phyloP scores from a whole-genome alignment of 306 rosid species.

The Boehmeria nivea region DNA sequence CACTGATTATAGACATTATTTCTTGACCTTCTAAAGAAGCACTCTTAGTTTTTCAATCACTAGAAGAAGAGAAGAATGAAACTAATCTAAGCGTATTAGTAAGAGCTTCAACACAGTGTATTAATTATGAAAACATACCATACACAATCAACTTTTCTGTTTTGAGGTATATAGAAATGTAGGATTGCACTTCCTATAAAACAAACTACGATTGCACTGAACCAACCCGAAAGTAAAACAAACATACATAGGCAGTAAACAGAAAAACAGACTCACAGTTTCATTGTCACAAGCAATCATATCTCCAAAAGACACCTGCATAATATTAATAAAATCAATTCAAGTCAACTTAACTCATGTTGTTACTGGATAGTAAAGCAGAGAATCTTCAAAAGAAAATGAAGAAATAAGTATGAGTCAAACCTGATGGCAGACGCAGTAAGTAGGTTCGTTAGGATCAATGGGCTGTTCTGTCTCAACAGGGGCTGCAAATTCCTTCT shows the following conservation, averaged over 20 bases:
- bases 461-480: constrained; percentile 87
- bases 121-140: background rate
- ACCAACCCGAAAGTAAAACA: background rate
- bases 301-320: constrained; percentile 88
- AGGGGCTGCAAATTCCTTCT: constrained; percentile 59
- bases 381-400: constrained; percentile 8
- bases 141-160: background rate
- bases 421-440: constrained; percentile 98
- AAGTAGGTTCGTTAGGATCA: constrained; percentile 95
- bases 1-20: too few relatives aligned
- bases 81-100: background rate
- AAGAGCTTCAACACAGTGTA: background rate
- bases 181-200: background rate
- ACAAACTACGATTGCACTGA: background rate
- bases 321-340: constrained; percentile 23
- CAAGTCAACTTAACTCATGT: constrained; percentile 19
- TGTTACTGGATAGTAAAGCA: constrained; percentile 5
- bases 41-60: background rate
- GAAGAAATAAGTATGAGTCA: constrained; percentile 14
- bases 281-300: constrained; percentile 98
- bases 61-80: background rate
- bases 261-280: constrained; percentile 51
- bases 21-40: background rate
- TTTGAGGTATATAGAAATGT: background rate
- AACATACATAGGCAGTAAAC: background rate